Evolutionary conservation across 768 basidiomycete genomes (phyloP).

Genomic region (Tulasnella sp.): DNA sequence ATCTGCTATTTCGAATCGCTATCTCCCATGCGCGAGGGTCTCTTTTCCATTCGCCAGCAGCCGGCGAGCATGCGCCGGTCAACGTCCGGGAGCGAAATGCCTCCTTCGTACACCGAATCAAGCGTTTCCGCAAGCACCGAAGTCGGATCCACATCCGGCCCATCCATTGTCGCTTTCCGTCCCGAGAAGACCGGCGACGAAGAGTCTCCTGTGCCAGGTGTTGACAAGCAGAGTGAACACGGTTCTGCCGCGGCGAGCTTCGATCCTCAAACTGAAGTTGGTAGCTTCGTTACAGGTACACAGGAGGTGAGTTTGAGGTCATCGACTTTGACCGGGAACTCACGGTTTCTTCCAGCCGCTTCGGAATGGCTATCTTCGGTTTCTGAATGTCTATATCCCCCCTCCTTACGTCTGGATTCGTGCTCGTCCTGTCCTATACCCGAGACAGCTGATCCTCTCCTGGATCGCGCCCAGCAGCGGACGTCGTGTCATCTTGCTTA

Average conservation of each 20-base stretch:
- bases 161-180: too few species aligned
- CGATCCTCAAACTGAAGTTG: slow-evolving; percentile 33
- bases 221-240: background rate
- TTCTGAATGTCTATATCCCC: slow-evolving; percentile 78
- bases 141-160: too few species aligned
- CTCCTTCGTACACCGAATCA: too few species aligned
- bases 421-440: slow-evolving; percentile 71
- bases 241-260: slow-evolving; percentile 32
- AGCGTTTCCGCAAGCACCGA: too few species aligned
- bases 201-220: background rate
- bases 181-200: background rate
- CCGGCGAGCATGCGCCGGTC: too few species aligned
- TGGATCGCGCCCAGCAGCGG: slow-evolving; percentile 80
- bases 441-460: slow-evolving; percentile 69
- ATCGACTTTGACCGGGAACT: background rate
- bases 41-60: too few species aligned
- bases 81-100: too few species aligned
- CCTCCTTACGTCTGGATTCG: slow-evolving; percentile 71
- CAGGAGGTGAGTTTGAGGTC: slow-evolving; percentile 32
- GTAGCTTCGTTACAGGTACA: slow-evolving; percentile 27
- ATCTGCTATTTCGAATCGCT: too few species aligned
- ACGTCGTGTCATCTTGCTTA: slow-evolving; percentile 72
- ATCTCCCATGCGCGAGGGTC: too few species aligned
- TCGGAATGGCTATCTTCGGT: slow-evolving; percentile 78
- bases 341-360: slow-evolving; percentile 46